phyloP scores from a whole-genome alignment of 2,329 filamentous ascomycete genomes.

The Epichloe sibirici region DNA sequence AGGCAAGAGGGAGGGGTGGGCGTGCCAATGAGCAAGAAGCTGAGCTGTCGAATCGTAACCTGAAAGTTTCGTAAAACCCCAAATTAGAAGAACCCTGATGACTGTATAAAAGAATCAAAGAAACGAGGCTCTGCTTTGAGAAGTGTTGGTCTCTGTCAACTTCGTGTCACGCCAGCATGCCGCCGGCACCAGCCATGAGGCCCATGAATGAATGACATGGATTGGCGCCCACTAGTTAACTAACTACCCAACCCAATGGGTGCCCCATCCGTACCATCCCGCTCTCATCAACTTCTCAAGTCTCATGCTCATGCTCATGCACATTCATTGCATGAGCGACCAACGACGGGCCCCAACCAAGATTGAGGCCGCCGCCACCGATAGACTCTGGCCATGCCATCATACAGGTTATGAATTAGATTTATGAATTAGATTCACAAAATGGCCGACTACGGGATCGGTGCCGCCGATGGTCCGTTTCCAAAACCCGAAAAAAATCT shows the following conservation, averaged over 20 bases:
- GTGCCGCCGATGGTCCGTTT: conserved; percentile 23
- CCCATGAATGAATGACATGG: not conserved
- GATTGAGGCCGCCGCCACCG: not conserved
- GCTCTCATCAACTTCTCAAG: not conserved
- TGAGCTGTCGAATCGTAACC: not conserved
- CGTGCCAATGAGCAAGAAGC: not conserved
- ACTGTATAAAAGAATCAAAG: not conserved
- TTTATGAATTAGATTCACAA: conserved; percentile 6
- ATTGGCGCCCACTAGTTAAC: too few species aligned
- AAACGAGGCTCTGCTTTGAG: too few species aligned
- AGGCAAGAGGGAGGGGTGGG: not conserved
- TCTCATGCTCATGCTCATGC: not conserved
- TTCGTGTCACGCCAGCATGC: not conserved
- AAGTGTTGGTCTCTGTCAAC: not conserved
- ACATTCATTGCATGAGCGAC: not conserved
- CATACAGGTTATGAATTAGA: conserved; percentile 1
- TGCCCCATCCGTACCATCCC: conserved; percentile 5
- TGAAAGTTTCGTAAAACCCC: not conserved
- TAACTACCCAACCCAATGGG: not conserved
- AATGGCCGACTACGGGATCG: conserved; percentile 25
- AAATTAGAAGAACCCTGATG: not conserved
- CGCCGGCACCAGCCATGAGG: not conserved
- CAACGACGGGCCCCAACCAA: not conserved
- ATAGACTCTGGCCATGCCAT: conserved; percentile 3
- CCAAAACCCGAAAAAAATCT: too few species aligned